These are phyloP conservation scores for Agrocybe chaxingu DNA, from an alignment of 768 basidiomycete species.

Conservation along the genomic window DNA sequence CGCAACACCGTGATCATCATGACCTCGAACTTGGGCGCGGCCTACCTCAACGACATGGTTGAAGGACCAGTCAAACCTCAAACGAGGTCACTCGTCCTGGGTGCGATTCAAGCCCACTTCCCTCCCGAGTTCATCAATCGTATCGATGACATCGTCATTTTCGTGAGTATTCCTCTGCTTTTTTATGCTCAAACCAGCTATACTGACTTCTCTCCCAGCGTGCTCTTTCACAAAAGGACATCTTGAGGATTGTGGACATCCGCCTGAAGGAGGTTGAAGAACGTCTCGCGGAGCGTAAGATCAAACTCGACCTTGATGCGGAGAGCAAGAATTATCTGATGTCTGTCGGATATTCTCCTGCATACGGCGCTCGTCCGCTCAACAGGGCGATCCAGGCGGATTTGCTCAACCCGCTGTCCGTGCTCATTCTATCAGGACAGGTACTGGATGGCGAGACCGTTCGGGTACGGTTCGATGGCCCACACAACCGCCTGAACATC, in stretches of 20 bases:
- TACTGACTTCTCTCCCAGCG: constrained; percentile 46
- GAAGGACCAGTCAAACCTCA: constrained; percentile 63
- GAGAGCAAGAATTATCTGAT: constrained; percentile 73
- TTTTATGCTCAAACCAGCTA: constrained; percentile 21
- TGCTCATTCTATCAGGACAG: constrained; percentile 79
- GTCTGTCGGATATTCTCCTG: constrained; percentile 73
- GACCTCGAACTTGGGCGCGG: constrained; percentile 89
- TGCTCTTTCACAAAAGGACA: constrained; percentile 69
- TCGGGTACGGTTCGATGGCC: constrained; percentile 73
- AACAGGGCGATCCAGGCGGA: constrained; percentile 91
- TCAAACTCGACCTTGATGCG: constrained; percentile 74
- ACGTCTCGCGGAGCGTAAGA: constrained; percentile 76
- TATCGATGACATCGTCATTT: constrained; percentile 83
- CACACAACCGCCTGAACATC: constrained; percentile 73
- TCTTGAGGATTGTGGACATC: constrained; percentile 85
- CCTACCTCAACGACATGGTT: constrained; percentile 70
- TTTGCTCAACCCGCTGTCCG: constrained; percentile 86
- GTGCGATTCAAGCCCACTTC: constrained; percentile 80
- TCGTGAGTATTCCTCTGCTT: constrained; percentile 42
- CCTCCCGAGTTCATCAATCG: constrained; percentile 93
- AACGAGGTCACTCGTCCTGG: constrained; percentile 69
- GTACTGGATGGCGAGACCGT: constrained; percentile 81
- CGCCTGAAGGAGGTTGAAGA: constrained; percentile 84
- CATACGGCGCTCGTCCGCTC: constrained; percentile 90
- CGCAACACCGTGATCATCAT: constrained; percentile 92